A percentile compares a stretch with the other conserved stretches of the same genome.
Evolutionary conservation across 2,329 filamentous ascomycete species (phyloP).

Genomic region (Eurotiales sp.): DNA sequence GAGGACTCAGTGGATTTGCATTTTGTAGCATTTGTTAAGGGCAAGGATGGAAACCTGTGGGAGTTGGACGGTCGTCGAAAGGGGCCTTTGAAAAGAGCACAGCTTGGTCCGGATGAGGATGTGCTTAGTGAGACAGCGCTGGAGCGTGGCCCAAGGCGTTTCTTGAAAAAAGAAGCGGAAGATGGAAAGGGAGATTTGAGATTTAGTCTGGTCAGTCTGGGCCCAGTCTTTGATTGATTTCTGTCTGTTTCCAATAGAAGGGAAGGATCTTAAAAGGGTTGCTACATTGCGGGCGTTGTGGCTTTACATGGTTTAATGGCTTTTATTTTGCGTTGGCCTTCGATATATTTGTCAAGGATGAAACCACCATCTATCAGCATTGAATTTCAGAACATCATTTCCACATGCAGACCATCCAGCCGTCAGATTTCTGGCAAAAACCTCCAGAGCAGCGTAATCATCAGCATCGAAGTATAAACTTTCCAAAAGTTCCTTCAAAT

Average conservation of each 20-base stretch:
- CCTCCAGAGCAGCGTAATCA: slow-evolving; percentile 53
- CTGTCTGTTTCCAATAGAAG: background rate
- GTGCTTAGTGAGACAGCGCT: slow-evolving; percentile 72
- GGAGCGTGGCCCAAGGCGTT: slow-evolving; percentile 61
- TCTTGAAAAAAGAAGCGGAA: slow-evolving; percentile 56
- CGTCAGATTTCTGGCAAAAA: slow-evolving; percentile 59
- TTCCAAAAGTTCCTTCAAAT: slow-evolving; percentile 54
- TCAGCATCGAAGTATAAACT: slow-evolving; percentile 19
- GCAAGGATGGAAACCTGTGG: slow-evolving; percentile 66
- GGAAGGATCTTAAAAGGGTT: background rate
- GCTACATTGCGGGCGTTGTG: slow-evolving; percentile 4
- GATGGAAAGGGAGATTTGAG: slow-evolving; percentile 55
- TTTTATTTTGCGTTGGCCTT: too few species aligned
- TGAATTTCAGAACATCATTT: slow-evolving; percentile 60
- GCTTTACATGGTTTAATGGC: background rate
- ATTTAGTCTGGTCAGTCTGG: slow-evolving; percentile 61
- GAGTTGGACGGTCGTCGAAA: slow-evolving; percentile 74
- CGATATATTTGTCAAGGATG: slow-evolving; percentile 28
- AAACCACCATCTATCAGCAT: slow-evolving; percentile 52
- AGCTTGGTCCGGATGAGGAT: slow-evolving; percentile 60
- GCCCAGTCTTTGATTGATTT: slow-evolving; percentile 47
- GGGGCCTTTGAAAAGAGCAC: slow-evolving; percentile 67
- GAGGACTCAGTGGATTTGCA: slow-evolving; percentile 86
- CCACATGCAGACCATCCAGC: slow-evolving; percentile 61
- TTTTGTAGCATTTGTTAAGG: slow-evolving; percentile 92